Evolutionary conservation across 2,329 filamentous ascomycete genomes (phyloP).

Genomic region (Pseudomassariella vexata): DNA sequence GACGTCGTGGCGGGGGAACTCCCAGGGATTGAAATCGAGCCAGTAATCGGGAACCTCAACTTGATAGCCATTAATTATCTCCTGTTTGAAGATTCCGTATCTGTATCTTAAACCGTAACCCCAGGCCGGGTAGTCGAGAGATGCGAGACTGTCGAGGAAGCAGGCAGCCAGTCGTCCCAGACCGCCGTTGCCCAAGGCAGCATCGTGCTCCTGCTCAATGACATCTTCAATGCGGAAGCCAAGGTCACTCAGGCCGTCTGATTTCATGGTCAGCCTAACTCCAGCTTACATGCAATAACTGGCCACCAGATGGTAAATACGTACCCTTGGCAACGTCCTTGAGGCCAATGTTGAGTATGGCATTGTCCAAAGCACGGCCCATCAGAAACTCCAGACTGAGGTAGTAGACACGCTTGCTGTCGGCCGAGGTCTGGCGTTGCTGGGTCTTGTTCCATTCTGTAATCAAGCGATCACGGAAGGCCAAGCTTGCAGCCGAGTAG

Average conservation of each 20-base stretch:
- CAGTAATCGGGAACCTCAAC: slow-evolving; percentile 98
- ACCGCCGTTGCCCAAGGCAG: slow-evolving; percentile 91
- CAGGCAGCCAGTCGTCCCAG: slow-evolving; percentile 92
- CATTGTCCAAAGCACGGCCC: slow-evolving; percentile 94
- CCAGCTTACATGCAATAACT: neutral
- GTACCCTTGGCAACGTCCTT: slow-evolving; percentile 78
- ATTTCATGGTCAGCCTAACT: slow-evolving; percentile 9
- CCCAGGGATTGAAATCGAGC: slow-evolving; percentile 99
- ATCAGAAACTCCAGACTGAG: slow-evolving; percentile 96
- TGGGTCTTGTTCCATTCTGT: slow-evolving; percentile 98
- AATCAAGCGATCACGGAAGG: slow-evolving; percentile 87
- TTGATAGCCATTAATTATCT: slow-evolving; percentile 96
- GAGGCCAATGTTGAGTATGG: slow-evolving; percentile 90
- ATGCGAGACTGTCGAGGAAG: slow-evolving; percentile 93
- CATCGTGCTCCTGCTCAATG: slow-evolving; percentile 91
- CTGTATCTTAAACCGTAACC: slow-evolving; percentile 93
- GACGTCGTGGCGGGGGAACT: slow-evolving; percentile 93
- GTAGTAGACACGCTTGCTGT: slow-evolving; percentile 95
- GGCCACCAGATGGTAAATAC: slow-evolving; percentile 16
- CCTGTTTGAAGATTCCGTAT: slow-evolving; percentile 99
- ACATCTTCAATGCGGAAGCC: slow-evolving; percentile 97
- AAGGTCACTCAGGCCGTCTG: slow-evolving; percentile 79
- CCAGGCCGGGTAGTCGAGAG: slow-evolving; percentile 94
- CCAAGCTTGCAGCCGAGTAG: slow-evolving; percentile 84
- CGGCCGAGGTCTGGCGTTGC: slow-evolving; percentile 85